phyloP scores from a whole-genome alignment of 371 early-diverging fungal genomes.

The Mortierella sp. region DNA sequence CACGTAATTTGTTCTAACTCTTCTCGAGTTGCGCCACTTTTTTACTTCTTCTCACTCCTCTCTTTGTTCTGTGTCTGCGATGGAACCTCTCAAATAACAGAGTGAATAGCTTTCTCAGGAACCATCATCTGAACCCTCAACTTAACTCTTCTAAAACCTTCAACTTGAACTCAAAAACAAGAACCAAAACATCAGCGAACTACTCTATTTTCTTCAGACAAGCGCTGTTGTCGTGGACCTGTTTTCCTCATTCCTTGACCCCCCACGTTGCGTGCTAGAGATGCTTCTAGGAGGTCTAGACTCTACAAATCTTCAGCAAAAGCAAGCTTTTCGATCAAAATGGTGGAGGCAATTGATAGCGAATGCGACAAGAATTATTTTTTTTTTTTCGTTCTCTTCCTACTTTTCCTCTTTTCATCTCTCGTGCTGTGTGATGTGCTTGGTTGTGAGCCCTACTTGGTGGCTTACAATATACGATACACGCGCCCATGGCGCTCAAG shows the following conservation, averaged over 20 bases:
- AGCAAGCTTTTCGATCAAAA: background rate
- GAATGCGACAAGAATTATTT: too few relatives aligned
- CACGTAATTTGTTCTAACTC: too few relatives aligned
- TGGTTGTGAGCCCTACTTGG: too few relatives aligned
- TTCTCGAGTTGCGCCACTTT: too few relatives aligned
- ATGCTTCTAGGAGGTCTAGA: background rate
- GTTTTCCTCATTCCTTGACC: background rate
- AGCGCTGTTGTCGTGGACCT: background rate
- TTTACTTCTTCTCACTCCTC: too few relatives aligned
- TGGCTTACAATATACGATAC: background rate
- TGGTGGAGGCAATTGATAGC: background rate
- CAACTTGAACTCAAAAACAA: background rate
- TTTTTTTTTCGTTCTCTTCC: background rate
- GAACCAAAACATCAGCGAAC: background rate
- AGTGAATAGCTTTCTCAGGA: background rate
- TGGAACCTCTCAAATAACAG: conserved; percentile 2
- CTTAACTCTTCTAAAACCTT: background rate
- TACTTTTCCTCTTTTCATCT: background rate
- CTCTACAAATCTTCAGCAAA: background rate
- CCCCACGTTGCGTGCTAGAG: background rate
- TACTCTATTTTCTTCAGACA: too few relatives aligned
- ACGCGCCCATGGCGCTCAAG: background rate
- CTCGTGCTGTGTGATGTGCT: background rate
- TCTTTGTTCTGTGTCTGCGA: background rate
- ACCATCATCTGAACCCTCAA: too few relatives aligned